Conservation (phyloP, 345 rosid genomes). For the Angophora floribunda region DNA sequence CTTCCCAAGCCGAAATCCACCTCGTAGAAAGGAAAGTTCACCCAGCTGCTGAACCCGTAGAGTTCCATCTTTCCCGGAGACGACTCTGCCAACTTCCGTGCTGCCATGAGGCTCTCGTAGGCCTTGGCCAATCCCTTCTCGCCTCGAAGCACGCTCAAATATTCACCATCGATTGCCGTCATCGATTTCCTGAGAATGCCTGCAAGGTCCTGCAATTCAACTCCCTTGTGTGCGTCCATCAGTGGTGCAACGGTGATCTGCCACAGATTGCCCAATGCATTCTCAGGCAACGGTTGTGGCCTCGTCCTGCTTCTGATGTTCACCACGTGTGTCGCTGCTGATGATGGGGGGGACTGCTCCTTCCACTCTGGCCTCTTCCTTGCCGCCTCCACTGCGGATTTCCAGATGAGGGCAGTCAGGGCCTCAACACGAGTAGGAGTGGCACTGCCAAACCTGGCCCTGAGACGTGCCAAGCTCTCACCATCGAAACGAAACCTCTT, state of each 20-base stretch:
- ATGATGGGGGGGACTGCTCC: neutral
- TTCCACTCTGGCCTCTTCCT: neutral
- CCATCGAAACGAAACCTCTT: neutral
- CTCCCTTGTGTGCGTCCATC: neutral
- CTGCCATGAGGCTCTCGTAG: neutral
- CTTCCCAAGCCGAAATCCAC: slow-evolving; percentile 5
- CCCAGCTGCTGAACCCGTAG: neutral
- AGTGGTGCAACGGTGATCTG: neutral
- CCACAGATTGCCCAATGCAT: slow-evolving; percentile 9
- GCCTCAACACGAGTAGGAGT: neutral
- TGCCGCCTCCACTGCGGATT: neutral
- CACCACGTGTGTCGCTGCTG: slow-evolving; percentile 1
- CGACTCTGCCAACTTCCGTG: neutral
- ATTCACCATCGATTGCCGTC: neutral
- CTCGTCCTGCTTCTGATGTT: slow-evolving; percentile 1
- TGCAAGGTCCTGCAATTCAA: neutral
- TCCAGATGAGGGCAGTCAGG: neutral
- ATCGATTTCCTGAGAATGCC: slow-evolving; percentile 1
- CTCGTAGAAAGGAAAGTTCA: neutral
- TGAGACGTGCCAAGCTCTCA: neutral
- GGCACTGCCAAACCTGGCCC: neutral
- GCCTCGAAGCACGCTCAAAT: neutral
- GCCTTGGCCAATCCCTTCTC: neutral
- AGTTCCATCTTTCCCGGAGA: neutral
- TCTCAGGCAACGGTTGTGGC: slow-evolving; percentile 6